Evolutionary conservation across 768 basidiomycete genomes (phyloP), one percentile per base, ranked within the genome.

Genomic region (Boletus rubropictus): DNA sequence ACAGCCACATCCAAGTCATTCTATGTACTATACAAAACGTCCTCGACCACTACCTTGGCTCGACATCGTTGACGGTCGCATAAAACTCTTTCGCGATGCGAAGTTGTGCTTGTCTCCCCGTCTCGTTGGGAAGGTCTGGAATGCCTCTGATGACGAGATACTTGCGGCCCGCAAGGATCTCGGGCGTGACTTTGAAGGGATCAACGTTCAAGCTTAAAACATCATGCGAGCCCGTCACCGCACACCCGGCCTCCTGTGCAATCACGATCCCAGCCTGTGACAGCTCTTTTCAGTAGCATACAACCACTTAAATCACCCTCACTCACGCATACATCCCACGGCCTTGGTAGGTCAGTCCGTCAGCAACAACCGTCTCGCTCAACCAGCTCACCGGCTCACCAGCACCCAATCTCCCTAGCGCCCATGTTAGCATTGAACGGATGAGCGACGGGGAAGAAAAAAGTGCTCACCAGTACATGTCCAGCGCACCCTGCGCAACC

Each of bases 401-500:
- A 78, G 61, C 79, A 80, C 20, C 91, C 91, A 51, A 93, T 84
- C 65, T 91, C 88, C 85, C 86, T 86, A 17, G 18, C 7, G 5
- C 7, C 9, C 22, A 28, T 5, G 17, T 53, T 33, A 62, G 39
- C 17, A 24, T 39, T 29, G 3, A 24, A 41, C 18, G 11, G 21
- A 11, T 2, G 28, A 20, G 2, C 7, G 33, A 39, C 29, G 8
- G n/a, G n/a, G n/a, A n/a, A 18, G 14, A 20, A 4, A 34, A 34
- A 9, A 17, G 3, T 3, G 17, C 77, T 51, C 53, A 88, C 91
- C 90, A 93, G 57, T 91, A 95, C 50, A 93, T 61, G 58, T 96
- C 93, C 42, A 93, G 63, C 12, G 82, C 82, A 22, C 95, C 95
- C 62, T 90, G 84, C 4, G 95, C 94, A 7, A 95, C 90, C 66